Evolutionary conservation across 306 rosid species (phyloP), one percentile per base, ranked within the genome.

Genomic region (Ormosia semicastrata): DNA sequence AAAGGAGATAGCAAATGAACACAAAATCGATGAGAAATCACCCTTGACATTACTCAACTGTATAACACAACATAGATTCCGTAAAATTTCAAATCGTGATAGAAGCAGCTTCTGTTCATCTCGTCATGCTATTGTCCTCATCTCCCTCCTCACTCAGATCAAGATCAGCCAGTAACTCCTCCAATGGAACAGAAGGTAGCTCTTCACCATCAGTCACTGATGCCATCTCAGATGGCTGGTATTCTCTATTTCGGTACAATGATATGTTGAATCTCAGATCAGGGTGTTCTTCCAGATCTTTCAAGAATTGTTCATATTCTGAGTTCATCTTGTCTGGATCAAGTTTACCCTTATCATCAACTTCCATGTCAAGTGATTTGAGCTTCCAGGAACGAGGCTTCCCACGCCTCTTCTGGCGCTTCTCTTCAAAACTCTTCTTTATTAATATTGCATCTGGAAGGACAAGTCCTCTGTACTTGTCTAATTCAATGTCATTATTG

Each of bases 401-500:
- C 36, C 81, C 88, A 2, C 86, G 88, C 82, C 69, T 91, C 86
- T 62, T 91, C 71, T 75, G 91, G 44, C 85, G 88, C 81, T 85
- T 89, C 83, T 94, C 98, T 89, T 91, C 97, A 3, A 82, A 91
- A 70, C 88, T 88, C 86, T 91, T 93, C 92, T 84, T 94, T 63
- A 91, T 49, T 65, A 94, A 80, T 76, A 91, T 83, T 14, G 68
- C 93, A 36, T 92, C 97, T 7, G 94, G 93, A 63, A 89, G 75
- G n/a, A 75, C 81, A 32, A 81, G 87, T 71, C 93, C 89, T 81
- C 41, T 88, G 81, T 88, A 86, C 79, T 90, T 88, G 30, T 89
- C 92, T 53, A 94, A 78, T 37, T 87, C 97, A 66, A 84, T 77
- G 33, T 89, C 91, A 81, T 89, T 87, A 81, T 53, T 74, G 68